Evolutionary conservation across 768 basidiomycete genomes (phyloP).

Genomic region (Saitozyma sp.): DNA sequence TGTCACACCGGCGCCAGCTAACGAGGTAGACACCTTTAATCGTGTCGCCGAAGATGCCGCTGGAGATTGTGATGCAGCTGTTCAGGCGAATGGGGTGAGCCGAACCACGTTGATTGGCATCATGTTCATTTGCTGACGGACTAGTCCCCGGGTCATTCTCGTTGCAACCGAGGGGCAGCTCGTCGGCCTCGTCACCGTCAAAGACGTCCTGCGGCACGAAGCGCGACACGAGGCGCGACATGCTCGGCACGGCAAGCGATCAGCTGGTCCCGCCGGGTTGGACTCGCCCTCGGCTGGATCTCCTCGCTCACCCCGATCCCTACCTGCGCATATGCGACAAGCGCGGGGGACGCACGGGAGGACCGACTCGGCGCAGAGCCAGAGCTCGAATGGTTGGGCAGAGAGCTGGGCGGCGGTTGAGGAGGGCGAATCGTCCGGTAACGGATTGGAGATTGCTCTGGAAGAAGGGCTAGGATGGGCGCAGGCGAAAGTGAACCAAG

Average conservation of each 20-base stretch:
- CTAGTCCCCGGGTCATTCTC: conserved; percentile 90
- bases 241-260: conserved; percentile 36
- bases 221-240: conserved; percentile 32
- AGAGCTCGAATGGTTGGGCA: conserved; percentile 30
- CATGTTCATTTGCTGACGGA: conserved; percentile 7
- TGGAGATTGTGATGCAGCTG: conserved; percentile 96
- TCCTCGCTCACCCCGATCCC: neutral
- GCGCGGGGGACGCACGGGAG: neutral
- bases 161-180: conserved; percentile 83
- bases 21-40: conserved; percentile 79
- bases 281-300: neutral
- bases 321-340: neutral
- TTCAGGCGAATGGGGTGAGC: conserved; percentile 97
- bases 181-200: conserved; percentile 86
- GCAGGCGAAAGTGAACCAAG: conserved; percentile 1
- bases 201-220: conserved; percentile 90
- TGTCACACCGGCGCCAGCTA: neutral
- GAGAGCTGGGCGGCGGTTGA: conserved; percentile 19
- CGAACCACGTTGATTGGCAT: neutral
- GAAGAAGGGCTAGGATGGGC: conserved; percentile 41
- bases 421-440: conserved; percentile 13
- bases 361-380: neutral
- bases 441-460: conserved; percentile 39
- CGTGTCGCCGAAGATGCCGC: conserved; percentile 82
- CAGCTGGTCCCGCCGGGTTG: neutral